Evolutionary conservation across 768 basidiomycete genomes (phyloP).

Genomic region (Leccinum subtestaceum): DNA sequence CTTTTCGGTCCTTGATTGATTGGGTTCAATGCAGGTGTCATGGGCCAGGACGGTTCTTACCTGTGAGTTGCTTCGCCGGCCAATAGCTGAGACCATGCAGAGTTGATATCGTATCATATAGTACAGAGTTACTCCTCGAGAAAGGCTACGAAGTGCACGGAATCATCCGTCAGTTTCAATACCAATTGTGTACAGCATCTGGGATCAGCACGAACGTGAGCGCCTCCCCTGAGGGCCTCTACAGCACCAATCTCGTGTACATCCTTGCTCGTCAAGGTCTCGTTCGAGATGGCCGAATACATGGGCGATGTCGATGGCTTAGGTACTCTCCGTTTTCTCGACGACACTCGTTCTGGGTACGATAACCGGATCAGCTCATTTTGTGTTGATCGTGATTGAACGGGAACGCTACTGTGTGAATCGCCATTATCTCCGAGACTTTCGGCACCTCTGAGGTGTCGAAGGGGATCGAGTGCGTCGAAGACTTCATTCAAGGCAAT

Average conservation of each 20-base stretch:
- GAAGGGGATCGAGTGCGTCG: constrained; percentile 56
- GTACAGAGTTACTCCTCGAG: constrained; percentile 77
- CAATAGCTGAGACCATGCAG: background rate
- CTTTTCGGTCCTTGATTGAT: constrained; percentile 8
- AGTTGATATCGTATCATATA: constrained; percentile 28
- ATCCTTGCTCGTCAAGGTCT: constrained; percentile 63
- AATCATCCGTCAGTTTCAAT: constrained; percentile 95
- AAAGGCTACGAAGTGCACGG: constrained; percentile 94
- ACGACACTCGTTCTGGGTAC: constrained; percentile 60
- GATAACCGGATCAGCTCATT: constrained; percentile 48
- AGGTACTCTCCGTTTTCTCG: constrained; percentile 91
- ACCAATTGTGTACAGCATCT: constrained; percentile 93
- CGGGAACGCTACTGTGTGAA: constrained; percentile 43
- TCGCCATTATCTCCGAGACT: constrained; percentile 24
- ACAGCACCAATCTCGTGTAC: constrained; percentile 96
- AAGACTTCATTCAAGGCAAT: constrained; percentile 53
- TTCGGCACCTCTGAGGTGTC: constrained; percentile 51
- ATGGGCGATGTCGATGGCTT: constrained; percentile 96
- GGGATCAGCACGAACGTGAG: constrained; percentile 84
- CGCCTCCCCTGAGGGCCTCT: constrained; percentile 62
- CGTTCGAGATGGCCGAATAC: constrained; percentile 98
- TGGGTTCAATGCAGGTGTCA: constrained; percentile 62
- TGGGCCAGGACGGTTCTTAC: constrained; percentile 96
- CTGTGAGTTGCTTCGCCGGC: constrained; percentile 52
- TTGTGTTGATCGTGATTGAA: constrained; percentile 49